Evolutionary conservation across 2,329 filamentous ascomycete species (phyloP), one percentile per base, ranked within the genome.

Genomic region (Remersonia thermophila): DNA sequence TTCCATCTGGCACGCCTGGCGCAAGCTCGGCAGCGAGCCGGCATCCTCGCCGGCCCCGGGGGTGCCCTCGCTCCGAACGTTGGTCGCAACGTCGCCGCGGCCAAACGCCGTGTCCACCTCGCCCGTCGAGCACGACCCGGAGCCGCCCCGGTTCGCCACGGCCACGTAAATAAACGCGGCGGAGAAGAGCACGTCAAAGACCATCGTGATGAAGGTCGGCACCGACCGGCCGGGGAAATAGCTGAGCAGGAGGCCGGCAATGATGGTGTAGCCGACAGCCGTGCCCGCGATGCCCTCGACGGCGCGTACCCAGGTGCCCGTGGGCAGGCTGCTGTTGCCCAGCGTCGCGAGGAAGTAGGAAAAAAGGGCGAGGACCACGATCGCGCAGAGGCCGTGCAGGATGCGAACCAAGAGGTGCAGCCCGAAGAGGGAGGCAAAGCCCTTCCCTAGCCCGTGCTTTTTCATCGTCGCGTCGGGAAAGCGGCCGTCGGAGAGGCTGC

Each of bases 131-230:
- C 87, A 95, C 33, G 61, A 70, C 42, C 68, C 59, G 0, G 74
- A 73, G 27, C 86, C 86, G 38, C 72, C 60, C 27, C 80, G 71
- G 41, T 83, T 87, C 44, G 83, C 67, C 33, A 79, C 65, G 1
- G 86, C 84, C 41, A 95, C 73, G 52, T 86, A 93, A 52, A 93
- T 73, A 65, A 91, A 91, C 40, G 67, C 75, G 28, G 71, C 83
- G 35, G 75, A 62, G 58, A 94, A 93, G 50, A 71, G 71, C 36
- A 91, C 50, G 52, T 95, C 84, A 32, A 95, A 65, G 16, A 87
- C 42, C 44, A 93, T 73, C 44, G 73, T 82, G 36, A 91, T 45
- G 51, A 79, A 67, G 3, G 82, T 81, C 41, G 86, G 80, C 56
- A 89, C 66, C 4, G 69, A 65, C 42, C 81, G 69, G 18, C 85